Percentiles rank a stretch among this genome's conserved stretches.
Conservation (phyloP, 2,329 filamentous ascomycete genomes). For the Phialocephala sp. region DNA sequence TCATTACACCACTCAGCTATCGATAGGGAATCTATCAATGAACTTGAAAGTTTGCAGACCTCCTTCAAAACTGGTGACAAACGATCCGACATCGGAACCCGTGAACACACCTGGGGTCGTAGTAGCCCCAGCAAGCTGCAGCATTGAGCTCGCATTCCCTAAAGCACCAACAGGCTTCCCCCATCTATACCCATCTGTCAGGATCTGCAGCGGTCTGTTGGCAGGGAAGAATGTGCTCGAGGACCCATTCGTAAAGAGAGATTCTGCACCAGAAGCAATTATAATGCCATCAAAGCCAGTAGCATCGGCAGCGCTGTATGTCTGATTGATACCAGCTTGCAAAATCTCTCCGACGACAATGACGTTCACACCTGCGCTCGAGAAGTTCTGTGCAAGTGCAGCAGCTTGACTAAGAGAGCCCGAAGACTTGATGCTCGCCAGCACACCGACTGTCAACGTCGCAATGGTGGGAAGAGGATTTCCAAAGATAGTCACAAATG, state of each 20-base stretch:
- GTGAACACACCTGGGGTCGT: constrained; percentile 50
- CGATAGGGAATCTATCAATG: constrained; percentile 40
- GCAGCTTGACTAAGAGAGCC: constrained; percentile 54
- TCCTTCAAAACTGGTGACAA: constrained; percentile 56
- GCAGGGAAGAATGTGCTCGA: constrained; percentile 64
- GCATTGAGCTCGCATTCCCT: constrained; percentile 48
- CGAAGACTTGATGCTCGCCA: constrained; percentile 54
- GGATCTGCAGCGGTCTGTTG: constrained; percentile 66
- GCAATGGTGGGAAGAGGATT: constrained; percentile 63
- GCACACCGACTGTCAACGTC: constrained; percentile 67
- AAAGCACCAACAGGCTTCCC: constrained; percentile 72
- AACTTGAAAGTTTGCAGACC: constrained; percentile 71
- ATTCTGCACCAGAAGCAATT: constrained; percentile 58
- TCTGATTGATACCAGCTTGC: constrained; percentile 59
- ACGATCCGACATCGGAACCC: constrained; percentile 37
- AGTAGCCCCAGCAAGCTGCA: constrained; percentile 43
- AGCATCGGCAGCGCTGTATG: constrained; percentile 70
- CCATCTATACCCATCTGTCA: constrained; percentile 67
- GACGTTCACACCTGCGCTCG: constrained; percentile 58
- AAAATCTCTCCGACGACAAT: constrained; percentile 67
- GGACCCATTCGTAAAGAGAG: constrained; percentile 51
- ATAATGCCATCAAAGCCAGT: constrained; percentile 68
- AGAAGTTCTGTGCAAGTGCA: constrained; percentile 56
- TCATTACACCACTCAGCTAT: background rate
- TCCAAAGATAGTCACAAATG: constrained; percentile 63